These are phyloP conservation scores for Kurtzmaniella quercitrusa DNA, from an alignment of 1,139 yeast genomes.

Conservation along the genomic window DNA sequence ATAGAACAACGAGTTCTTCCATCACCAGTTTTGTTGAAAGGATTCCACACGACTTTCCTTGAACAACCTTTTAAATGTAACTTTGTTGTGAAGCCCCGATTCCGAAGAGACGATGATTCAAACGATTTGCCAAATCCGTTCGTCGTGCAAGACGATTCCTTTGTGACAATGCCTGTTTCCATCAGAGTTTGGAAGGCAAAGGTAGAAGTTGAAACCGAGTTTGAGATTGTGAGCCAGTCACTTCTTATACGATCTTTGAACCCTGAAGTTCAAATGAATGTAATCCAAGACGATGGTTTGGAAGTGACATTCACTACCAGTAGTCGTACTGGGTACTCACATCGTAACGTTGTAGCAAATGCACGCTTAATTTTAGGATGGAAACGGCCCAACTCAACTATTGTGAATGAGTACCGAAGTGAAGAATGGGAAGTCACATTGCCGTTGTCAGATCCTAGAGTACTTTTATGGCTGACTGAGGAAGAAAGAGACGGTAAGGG, in stretches of 20 bases:
- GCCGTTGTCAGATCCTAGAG: slow-evolving; percentile 69
- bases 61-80: slow-evolving; percentile 32
- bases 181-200: slow-evolving; percentile 45
- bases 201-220: slow-evolving; percentile 13
- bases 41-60: slow-evolving; percentile 25
- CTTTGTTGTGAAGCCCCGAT: slow-evolving; percentile 36
- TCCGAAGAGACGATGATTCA: slow-evolving; percentile 14
- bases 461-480: slow-evolving; percentile 36
- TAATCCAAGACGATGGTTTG: slow-evolving; percentile 9
- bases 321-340: slow-evolving; percentile 37
- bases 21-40: slow-evolving; percentile 1
- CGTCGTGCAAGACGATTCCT: slow-evolving; percentile 13
- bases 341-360: slow-evolving; percentile 33
- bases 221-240: slow-evolving; percentile 21
- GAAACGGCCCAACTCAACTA: slow-evolving; percentile 22
- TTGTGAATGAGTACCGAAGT: slow-evolving; percentile 22
- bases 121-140: slow-evolving; percentile 44
- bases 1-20: slow-evolving; percentile 11
- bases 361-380: slow-evolving; percentile 27
- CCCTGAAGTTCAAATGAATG: slow-evolving; percentile 27
- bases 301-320: slow-evolving; percentile 25
- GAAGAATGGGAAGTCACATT: slow-evolving; percentile 47
- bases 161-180: slow-evolving; percentile 37
- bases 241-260: slow-evolving; percentile 24
- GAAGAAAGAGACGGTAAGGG: slow-evolving; percentile 11